Evolutionary conservation across 495 filamentous ascomycete genomes (phyloP), one percentile per base, ranked within the genome.

Genomic region (Aspergillus cavernicola): DNA sequence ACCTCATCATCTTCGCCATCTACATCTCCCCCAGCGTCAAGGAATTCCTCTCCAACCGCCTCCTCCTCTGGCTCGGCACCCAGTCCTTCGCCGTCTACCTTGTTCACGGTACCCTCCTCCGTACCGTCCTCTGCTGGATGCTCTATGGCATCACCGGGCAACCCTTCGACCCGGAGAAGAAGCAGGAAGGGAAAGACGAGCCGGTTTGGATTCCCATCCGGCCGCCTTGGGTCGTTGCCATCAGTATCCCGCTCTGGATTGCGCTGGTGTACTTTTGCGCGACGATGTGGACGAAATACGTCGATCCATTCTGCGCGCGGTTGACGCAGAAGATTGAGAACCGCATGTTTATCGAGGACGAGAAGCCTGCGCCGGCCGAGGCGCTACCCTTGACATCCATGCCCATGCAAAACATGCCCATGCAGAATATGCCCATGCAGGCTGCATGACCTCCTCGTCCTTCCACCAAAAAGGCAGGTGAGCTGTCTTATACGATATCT

Each of bases 21-120:
- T 79, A 80, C 55, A 76, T 86, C 50, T 84, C 79, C 15, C 80
- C 80, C 11, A 67, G 70, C 9, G 64, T 79, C 6, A 80, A 84
- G 45, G 72, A 76, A 16, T 59, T 81, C 19, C 68, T 88, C 6
- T 76, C 80, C 4, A 80, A 74, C 61, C 72, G 74, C 22, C 66
- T 77, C 12, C 71, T 88, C 11, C 76, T 86, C 44, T 86, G 82
- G 82, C 74, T 87, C 15, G 85, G 85, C 38, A 81, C 80, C 60
- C 80, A 85, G 63, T 81, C 77, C 43, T 87, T 87, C 58, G 84
- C 85, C 23, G 80, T 87, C 13, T 87, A 87, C 56, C 77, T 87
- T 5, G 72, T 85, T 4, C 85, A 88, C 64, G 84, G 84, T 11
- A 78, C 79, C 13, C 74, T 87, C 39, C 72, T 88, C 33, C 80